Percentiles rank a stretch among this genome's conserved stretches.
Conservation (phyloP, 2,329 filamentous ascomycete genomes). For the Hirsutella rhossiliensis region DNA sequence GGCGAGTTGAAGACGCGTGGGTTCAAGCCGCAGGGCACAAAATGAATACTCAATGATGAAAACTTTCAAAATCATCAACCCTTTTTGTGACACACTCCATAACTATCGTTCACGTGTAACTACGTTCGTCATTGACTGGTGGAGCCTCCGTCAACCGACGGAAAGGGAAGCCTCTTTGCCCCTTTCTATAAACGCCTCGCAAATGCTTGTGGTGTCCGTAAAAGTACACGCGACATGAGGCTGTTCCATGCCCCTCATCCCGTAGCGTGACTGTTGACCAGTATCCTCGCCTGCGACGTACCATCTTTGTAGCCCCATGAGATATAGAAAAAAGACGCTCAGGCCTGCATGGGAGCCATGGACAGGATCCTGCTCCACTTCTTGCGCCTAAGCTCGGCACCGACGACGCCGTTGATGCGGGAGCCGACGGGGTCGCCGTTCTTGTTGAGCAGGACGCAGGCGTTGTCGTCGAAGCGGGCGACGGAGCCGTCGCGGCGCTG, state of each 20-base stretch:
- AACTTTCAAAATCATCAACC: too few relatives aligned
- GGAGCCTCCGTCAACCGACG: too few relatives aligned
- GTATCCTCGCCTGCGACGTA: background rate
- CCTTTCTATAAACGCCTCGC: slow-evolving; percentile 18
- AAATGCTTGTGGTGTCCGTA: slow-evolving; percentile 10
- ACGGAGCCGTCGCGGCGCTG: slow-evolving; percentile 81
- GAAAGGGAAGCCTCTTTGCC: too few relatives aligned
- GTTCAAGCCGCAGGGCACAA: too few relatives aligned
- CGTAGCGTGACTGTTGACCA: background rate
- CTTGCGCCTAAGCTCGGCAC: slow-evolving; percentile 76
- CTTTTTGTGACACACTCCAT: too few relatives aligned
- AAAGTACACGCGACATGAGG: background rate
- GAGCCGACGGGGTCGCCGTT: slow-evolving; percentile 89
- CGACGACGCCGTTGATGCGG: slow-evolving; percentile 84
- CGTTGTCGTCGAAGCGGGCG: slow-evolving; percentile 93
- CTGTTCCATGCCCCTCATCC: background rate
- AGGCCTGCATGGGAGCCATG: slow-evolving; percentile 65
- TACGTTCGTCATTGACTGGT: background rate
- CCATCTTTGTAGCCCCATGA: background rate
- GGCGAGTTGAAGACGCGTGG: too few relatives aligned
- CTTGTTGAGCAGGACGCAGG: slow-evolving; percentile 95
- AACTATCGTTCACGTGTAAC: background rate
- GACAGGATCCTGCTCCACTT: slow-evolving; percentile 98
- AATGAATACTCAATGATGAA: too few relatives aligned
- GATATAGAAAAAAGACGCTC: slow-evolving; percentile 5